Evolutionary conservation across 139 green algal species (phyloP).

Genomic region (Deuterostichococcus epilithicus): DNA sequence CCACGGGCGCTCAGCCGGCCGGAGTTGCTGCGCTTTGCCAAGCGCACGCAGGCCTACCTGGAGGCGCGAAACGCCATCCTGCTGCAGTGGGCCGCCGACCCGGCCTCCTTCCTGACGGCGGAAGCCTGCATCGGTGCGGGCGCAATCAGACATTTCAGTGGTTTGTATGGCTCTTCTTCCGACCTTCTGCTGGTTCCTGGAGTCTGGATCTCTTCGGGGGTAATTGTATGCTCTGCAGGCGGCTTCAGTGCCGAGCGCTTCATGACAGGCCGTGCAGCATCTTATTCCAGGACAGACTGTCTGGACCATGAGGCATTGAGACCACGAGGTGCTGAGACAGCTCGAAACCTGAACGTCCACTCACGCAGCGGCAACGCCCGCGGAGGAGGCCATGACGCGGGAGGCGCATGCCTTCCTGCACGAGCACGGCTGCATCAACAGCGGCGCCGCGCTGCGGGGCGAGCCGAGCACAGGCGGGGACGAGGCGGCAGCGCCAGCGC

Average conservation of each 20-base stretch:
- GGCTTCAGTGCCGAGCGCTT: no score
- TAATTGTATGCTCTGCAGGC: no score
- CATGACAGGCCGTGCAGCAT: no score
- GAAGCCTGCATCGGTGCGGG: constrained; percentile 29
- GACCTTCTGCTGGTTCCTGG: no score
- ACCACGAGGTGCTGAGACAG: no score
- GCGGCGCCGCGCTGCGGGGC: constrained; percentile 37
- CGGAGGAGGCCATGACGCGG: constrained; percentile 19
- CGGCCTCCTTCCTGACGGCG: constrained; percentile 29
- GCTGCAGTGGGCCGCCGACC: constrained; percentile 42
- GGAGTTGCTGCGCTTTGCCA: constrained; percentile 37
- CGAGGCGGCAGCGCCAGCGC: background rate
- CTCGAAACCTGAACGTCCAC: no score
- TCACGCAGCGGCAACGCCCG: background rate
- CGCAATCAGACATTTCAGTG: no score
- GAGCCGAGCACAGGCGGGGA: constrained; percentile 22
- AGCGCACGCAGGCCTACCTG: constrained; percentile 29
- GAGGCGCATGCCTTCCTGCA: constrained; percentile 54
- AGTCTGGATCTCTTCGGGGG: no score
- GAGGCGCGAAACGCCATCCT: constrained; percentile 49
- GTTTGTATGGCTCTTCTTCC: no score
- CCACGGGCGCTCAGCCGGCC: constrained; percentile 41
- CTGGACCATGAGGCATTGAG: no score
- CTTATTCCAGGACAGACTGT: no score
- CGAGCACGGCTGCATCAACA: constrained; percentile 68